phyloP scores from a whole-genome alignment of 306 rosid genomes.

The Myrica gale region DNA sequence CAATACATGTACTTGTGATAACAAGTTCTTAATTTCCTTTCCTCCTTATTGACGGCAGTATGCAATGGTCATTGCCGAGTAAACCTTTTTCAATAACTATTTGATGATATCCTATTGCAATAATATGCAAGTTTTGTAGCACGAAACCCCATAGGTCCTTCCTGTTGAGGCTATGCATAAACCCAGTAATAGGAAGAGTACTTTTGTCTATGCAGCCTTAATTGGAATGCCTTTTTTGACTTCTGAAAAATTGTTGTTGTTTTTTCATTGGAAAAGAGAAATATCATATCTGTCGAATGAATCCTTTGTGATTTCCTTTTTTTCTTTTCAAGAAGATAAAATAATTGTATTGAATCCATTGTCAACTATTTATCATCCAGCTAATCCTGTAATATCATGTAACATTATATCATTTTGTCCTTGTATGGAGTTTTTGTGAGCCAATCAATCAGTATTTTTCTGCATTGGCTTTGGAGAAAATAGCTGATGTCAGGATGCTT shows the following conservation, averaged over 20 bases:
- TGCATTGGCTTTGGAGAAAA: neutral
- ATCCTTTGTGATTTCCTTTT: neutral
- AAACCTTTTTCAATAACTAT: neutral
- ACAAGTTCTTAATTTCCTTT: neutral
- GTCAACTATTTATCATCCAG: neutral
- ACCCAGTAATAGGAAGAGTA: neutral
- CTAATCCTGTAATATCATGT: neutral
- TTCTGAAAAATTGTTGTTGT: neutral
- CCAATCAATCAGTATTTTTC: neutral
- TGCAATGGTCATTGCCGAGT: slow-evolving; percentile 1
- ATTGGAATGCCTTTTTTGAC: neutral
- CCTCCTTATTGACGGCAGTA: neutral
- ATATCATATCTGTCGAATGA: neutral
- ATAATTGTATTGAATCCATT: neutral
- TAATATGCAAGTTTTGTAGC: neutral
- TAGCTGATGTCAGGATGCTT: neutral
- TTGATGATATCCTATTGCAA: slow-evolving; percentile 6
- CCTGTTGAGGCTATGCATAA: neutral
- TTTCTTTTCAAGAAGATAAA: neutral
- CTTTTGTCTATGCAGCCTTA: neutral
- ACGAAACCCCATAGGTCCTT: neutral
- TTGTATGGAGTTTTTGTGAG: neutral
- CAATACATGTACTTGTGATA: slow-evolving; percentile 20
- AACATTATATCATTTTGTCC: neutral
- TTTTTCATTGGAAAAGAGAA: neutral